These are phyloP conservation scores for Botrytis paeoniae DNA, from an alignment of 2,329 filamentous ascomycete species.

Conservation along the genomic window DNA sequence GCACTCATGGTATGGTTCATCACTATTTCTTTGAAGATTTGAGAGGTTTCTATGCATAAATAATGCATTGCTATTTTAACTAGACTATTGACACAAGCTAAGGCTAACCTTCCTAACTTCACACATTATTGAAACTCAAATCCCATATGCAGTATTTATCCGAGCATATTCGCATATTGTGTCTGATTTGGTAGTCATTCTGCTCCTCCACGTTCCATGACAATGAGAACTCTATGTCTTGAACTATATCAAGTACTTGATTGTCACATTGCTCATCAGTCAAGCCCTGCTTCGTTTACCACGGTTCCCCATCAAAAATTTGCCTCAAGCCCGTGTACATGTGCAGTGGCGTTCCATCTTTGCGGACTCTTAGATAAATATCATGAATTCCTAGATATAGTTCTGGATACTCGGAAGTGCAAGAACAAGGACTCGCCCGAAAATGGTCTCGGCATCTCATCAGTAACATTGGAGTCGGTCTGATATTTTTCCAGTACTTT, in stretches of 20 bases:
- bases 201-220: background rate
- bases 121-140: too few relatives aligned
- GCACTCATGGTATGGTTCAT: background rate
- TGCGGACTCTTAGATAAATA: fast-evolving
- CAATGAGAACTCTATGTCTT: fast-evolving
- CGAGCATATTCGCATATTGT: background rate
- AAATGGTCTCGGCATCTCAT: fast-evolving
- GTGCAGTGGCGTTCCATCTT: background rate
- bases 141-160: too few relatives aligned
- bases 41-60: fast-evolving
- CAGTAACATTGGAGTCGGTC: background rate
- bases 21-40: fast-evolving
- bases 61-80: background rate
- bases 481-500: background rate
- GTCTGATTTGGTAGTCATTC: fast-evolving
- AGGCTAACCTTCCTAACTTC: background rate
- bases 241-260: background rate
- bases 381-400: fast-evolving
- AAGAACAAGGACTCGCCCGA: fast-evolving
- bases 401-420: background rate
- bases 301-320: background rate
- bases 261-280: background rate
- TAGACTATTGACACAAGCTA: too few relatives aligned
- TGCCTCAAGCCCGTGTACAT: background rate
- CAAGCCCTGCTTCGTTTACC: background rate